Conservation (phyloP, 768 basidiomycete genomes). For the Cystobasidium onofrii region DNA sequence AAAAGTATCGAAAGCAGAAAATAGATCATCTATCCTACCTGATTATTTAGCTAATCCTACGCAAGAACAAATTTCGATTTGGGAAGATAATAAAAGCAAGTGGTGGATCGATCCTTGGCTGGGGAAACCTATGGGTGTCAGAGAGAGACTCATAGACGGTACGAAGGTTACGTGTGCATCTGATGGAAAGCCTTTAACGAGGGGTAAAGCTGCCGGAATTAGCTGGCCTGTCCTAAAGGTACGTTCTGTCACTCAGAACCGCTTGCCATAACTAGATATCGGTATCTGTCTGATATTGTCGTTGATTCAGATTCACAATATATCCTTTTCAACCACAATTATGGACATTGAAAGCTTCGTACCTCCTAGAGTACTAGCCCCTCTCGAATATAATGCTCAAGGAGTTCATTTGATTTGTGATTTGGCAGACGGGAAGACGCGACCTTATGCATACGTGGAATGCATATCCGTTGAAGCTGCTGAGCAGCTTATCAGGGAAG, state of each 20-base stretch:
- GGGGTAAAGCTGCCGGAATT: not conserved
- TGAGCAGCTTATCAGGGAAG: not conserved
- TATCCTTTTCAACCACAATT: conserved; percentile 6
- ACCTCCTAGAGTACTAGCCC: not conserved
- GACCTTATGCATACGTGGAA: conserved; percentile 20
- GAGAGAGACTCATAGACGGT: not conserved
- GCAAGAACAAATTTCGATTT: not conserved
- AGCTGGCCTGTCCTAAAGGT: conserved; percentile 28
- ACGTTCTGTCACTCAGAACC: not conserved
- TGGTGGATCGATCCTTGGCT: conserved; percentile 17
- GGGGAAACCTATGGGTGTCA: not conserved
- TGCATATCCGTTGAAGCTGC: conserved; percentile 6
- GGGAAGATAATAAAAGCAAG: not conserved
- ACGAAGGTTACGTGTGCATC: not conserved
- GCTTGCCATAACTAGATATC: too few species aligned
- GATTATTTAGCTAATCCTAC: not conserved
- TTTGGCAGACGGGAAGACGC: not conserved
- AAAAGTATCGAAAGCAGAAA: not conserved
- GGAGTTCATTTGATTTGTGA: conserved; percentile 1
- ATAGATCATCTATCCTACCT: not conserved
- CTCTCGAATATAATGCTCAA: not conserved
- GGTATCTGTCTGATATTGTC: not conserved
- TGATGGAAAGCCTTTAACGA: not conserved
- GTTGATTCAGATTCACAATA: conserved; percentile 11
- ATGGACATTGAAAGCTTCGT: conserved; percentile 13